Conservation (phyloP, 495 filamentous ascomycete species). For the Lophiotrema nucula region DNA sequence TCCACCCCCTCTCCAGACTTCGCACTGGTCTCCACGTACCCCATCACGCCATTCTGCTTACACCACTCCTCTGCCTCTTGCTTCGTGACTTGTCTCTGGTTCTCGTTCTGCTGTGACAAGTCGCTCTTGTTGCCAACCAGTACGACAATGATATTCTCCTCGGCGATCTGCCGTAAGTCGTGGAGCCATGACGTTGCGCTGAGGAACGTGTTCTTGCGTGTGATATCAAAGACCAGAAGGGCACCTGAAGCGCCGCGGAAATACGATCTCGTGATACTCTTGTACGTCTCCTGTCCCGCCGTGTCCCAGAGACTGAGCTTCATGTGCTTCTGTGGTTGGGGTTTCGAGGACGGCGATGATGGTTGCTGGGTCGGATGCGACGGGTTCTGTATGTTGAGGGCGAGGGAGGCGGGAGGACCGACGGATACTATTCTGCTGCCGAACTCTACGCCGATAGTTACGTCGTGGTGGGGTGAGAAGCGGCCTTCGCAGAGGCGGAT, state of each 20-base stretch:
- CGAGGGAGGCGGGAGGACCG: constrained; percentile 67
- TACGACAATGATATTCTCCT: constrained; percentile 89
- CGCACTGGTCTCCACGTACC: constrained; percentile 93
- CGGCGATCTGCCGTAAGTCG: constrained; percentile 87
- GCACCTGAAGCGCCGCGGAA: constrained; percentile 92
- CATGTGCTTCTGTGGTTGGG: constrained; percentile 63
- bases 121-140: constrained; percentile 95
- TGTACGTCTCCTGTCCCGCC: constrained; percentile 95
- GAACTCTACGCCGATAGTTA: constrained; percentile 98
- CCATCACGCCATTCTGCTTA: constrained; percentile 70
- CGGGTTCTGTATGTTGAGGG: constrained; percentile 47
- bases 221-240: constrained; percentile 92
- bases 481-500: constrained; percentile 96
- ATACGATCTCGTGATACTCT: constrained; percentile 90
- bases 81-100: constrained; percentile 72
- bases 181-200: constrained; percentile 88
- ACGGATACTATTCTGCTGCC: constrained; percentile 91
- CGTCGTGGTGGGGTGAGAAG: constrained; percentile 88
- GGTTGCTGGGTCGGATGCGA: constrained; percentile 19
- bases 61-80: constrained; percentile 90
- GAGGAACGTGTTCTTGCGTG: constrained; percentile 75
- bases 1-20: constrained; percentile 94
- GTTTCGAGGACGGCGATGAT: constrained; percentile 48
- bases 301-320: constrained; percentile 89
- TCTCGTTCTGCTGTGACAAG: constrained; percentile 55